Base-by-base conservation (phyloP, 2,329 filamentous ascomycete genomes). In the Xylaria sp. region DNA sequence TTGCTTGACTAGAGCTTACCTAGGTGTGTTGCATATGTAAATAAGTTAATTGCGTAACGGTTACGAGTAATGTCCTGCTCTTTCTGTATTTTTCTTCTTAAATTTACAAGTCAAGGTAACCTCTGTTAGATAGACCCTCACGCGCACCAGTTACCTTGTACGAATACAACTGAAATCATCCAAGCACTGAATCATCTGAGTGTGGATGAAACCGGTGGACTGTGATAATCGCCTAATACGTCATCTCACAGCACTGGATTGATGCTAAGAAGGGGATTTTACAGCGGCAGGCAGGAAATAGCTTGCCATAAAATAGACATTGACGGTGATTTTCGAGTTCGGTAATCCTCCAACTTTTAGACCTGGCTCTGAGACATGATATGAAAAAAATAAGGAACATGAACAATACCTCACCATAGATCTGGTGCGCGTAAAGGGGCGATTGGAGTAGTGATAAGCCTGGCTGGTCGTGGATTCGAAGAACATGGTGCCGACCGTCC, bases 241-340 rank as follows among this genome's bases (percentile, higher is more conserved):
- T 68, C 66, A 68, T 68, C 47, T 49, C 63, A 68, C 58, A 55
- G 53, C 39, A 33, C 56, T 29, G 5, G 29, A n/a, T 50, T 25
- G 49, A 25, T 45, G 42, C 29, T 20, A 27, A 5, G 6, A 15
- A 53, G 20, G 20, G 49, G 20, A 61, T 17, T 25, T 17, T 27
- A 31, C 15, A 33, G n/a, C 17, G 17, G 22, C 29, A 55, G 20
- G 47, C 7, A 38, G 25, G 20, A 6, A 31, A 55, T 31, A 5
- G 36, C 17, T 38, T 29, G 29, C 13, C 36, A 44, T 25, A 9
- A 17, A 29, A 20, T 31, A 51, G 13, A 5, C 6, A 36, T 56
- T n/a, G 17, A 50, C 1, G n/a, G 4, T 20, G 4, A 6, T 56
- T 29, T 38, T 61, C 33, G 15, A 50, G 20, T 27, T 47, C 47